These are phyloP conservation scores for Saccharomycopsis sp. DNA, from an alignment of 805 yeast species.

Conservation along the genomic window DNA sequence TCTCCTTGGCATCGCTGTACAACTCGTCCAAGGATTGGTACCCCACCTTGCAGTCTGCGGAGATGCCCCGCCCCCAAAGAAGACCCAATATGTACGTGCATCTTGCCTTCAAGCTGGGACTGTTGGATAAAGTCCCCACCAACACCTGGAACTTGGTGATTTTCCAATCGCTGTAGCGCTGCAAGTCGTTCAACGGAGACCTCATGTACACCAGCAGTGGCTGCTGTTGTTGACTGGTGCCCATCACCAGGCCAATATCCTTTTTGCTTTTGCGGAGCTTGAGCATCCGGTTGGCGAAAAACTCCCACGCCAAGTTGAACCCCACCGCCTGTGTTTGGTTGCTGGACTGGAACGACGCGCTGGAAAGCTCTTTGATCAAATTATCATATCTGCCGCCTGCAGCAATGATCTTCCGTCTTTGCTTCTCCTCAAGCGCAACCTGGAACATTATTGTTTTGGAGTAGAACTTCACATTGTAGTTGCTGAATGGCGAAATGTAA, in stretches of 20 bases:
- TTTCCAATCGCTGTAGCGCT: neutral
- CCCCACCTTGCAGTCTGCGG: slow-evolving; percentile 57
- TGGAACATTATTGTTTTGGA: slow-evolving; percentile 82
- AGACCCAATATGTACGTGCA: slow-evolving; percentile 55
- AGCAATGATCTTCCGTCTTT: slow-evolving; percentile 43
- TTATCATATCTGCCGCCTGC: slow-evolving; percentile 93
- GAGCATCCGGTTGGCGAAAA: slow-evolving; percentile 44
- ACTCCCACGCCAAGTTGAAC: slow-evolving; percentile 71
- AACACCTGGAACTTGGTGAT: slow-evolving; percentile 59
- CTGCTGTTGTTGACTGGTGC: too few relatives aligned
- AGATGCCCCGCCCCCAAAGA: slow-evolving; percentile 71
- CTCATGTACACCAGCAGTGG: too few relatives aligned
- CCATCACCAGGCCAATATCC: too few relatives aligned
- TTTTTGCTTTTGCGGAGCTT: too few relatives aligned
- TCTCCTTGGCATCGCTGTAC: slow-evolving; percentile 69
- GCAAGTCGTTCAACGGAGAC: too few relatives aligned
- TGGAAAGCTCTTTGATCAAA: slow-evolving; percentile 54
- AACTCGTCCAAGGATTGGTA: slow-evolving; percentile 56
- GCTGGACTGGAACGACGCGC: slow-evolving; percentile 22
- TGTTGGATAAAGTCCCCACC: slow-evolving; percentile 56
- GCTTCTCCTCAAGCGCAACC: slow-evolving; percentile 59
- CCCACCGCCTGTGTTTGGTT: slow-evolving; percentile 65
- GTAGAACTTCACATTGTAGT: slow-evolving; percentile 75
- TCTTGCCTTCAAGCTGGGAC: slow-evolving; percentile 32
- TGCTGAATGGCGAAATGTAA: slow-evolving; percentile 71